Evolutionary conservation across 148 eudicot species (phyloP).

Genomic region (Rhododendron ferrugineum): DNA sequence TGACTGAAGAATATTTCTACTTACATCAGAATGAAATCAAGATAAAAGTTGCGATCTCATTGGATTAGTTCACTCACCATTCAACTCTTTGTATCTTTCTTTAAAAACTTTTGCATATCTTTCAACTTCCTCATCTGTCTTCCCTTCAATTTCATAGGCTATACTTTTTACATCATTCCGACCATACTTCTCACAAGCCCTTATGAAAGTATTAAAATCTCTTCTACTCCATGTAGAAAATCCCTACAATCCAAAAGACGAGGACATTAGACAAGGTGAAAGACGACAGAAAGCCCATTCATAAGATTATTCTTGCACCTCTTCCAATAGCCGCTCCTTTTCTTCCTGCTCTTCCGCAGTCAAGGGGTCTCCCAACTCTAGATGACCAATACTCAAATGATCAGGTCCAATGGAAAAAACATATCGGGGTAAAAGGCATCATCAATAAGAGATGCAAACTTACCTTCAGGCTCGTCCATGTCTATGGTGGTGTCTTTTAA

Average conservation of each 20-base stretch:
- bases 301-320: constrained; percentile 15
- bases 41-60: background rate
- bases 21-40: background rate
- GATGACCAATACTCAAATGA: constrained; percentile 15
- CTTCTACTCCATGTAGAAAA: constrained; percentile 88
- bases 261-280: background rate
- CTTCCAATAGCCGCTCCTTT: constrained; percentile 76
- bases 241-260: constrained; percentile 40
- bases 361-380: constrained; percentile 84
- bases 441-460: background rate
- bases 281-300: background rate
- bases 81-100: constrained; percentile 87
- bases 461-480: constrained; percentile 93
- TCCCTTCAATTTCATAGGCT: constrained; percentile 96
- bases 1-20: background rate
- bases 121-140: constrained; percentile 84
- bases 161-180: constrained; percentile 71
- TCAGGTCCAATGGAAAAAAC: background rate
- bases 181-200: constrained; percentile 97
- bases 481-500: constrained; percentile 76
- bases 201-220: constrained; percentile 87
- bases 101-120: constrained; percentile 94
- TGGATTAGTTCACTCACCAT: constrained; percentile 46
- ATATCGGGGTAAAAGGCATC: background rate
- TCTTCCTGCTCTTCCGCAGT: constrained; percentile 98